Evolutionary conservation across 2,329 filamentous ascomycete species (phyloP).

Genomic region (Torrubiellomyces zombiae): DNA sequence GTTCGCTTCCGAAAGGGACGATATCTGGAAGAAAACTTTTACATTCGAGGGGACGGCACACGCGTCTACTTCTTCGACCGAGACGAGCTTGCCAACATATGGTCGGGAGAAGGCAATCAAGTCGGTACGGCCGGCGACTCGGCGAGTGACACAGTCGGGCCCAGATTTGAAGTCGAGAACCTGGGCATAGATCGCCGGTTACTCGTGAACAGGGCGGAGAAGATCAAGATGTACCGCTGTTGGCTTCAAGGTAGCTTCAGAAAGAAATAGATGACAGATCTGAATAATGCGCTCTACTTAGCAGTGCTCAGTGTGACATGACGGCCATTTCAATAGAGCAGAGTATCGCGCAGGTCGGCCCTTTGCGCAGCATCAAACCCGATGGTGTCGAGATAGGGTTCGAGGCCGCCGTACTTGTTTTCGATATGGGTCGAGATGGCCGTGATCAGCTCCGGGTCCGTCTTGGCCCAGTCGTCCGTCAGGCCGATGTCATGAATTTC

Average conservation of each 20-base stretch:
- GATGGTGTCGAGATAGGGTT: conserved; percentile 46
- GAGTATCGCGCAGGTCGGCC: conserved; percentile 19
- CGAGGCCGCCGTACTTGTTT: conserved; percentile 46
- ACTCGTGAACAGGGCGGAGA: conserved; percentile 77
- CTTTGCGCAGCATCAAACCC: conserved; percentile 35
- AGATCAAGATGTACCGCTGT: conserved; percentile 96
- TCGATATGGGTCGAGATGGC: conserved; percentile 41
- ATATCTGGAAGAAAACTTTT: conserved; percentile 93
- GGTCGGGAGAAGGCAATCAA: conserved; percentile 47
- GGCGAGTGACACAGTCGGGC: conserved; percentile 10
- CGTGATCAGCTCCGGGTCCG: conserved; percentile 46
- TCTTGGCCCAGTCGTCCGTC: conserved; percentile 54
- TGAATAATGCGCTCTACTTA: background rate
- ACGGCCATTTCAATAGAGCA: conserved; percentile 20
- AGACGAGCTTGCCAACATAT: conserved; percentile 66
- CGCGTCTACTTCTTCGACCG: conserved; percentile 94
- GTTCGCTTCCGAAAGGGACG: conserved; percentile 93
- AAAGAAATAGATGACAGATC: conserved; percentile 35
- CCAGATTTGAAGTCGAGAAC: conserved; percentile 53
- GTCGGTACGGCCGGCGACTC: conserved; percentile 9
- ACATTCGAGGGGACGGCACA: conserved; percentile 87
- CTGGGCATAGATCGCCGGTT: conserved; percentile 76
- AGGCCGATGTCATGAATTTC: conserved; percentile 60
- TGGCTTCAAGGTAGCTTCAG: conserved; percentile 80
- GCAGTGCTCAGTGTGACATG: too few species aligned